Base-by-base conservation (phyloP, 2,329 filamentous ascomycete species). In the Diaporthe ampelina region DNA sequence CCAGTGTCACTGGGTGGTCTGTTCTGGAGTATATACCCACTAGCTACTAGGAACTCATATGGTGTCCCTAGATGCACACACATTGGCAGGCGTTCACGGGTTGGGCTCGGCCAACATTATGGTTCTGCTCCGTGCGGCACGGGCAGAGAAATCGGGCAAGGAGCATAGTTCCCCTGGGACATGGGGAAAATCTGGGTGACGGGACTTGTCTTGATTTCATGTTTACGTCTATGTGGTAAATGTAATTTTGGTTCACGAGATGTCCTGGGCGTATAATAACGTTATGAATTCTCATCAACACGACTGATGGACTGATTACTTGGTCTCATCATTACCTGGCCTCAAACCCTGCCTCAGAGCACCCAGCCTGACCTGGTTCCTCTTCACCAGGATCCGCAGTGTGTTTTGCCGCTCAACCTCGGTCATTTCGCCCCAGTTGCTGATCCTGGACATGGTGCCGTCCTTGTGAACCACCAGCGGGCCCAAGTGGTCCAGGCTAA, bases 381-480 rank as follows among this genome's bases (percentile, higher is more conserved):
- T 86, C 86, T 90, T 92, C 13, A 90, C 90, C 78, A 95, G 80
- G 63, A 94, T 84, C 59, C 91, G 86, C 80, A 95, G 77, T 50
- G 93, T 94, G 79, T 91, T 93, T 80, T 89, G 83, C 81, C 86
- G 87, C 86, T 95, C 93, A 9, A 91, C 86, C 35, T 91, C 90
- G 2, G 89, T 88, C 93, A 95, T 94, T 77, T 91, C 85, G 11
- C 84, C 86, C 93, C 93, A 95, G 81, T 95, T 95, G 48, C 88
- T 84, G 78, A 95, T 93, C 45, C 93, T 88, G 73, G 91, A 91
- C 77, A 95, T 82, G 11, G 91, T 91, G 26, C 94, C 94, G 81
- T 95, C 92, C 75, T 86, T 85, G 81, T 94, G 93, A 72, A 95
- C 91, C 1, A 95, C 93, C 78, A 95, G 86, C 1, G 94, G 94